Evolutionary conservation across 805 yeast genomes (phyloP), one percentile per base, ranked within the genome.

Genomic region (Candida pini): DNA sequence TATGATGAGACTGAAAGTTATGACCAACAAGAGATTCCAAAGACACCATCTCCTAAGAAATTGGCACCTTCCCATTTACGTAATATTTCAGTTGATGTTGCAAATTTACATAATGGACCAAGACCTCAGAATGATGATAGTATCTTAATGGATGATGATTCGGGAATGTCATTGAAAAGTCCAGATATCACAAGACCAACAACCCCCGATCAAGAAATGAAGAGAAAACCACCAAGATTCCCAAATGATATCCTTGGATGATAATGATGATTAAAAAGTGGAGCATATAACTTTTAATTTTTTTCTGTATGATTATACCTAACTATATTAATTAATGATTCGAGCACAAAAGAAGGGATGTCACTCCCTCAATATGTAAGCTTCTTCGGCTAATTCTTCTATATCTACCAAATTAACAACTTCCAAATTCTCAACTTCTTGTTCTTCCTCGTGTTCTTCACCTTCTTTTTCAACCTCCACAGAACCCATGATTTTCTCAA

Each of bases 351-450:
- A n/a, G n/a, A n/a, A n/a, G n/a, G 25, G n/a, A 25, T 1, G n/a
- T 17, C 23, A 28, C 13, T 27, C 28, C 18, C 28, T 31, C 16
- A 28, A 5, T 16, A 9, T 16, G 35, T 62, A 70, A 48, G 73
- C 69, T 15, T 60, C 63, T 40, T 76, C 80, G 0, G 83, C 79
- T 48, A 78, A 58, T 12, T 58, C 53, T 50, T 80, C 86, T 37
- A 80, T 69, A 41, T 81, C 87, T 8, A 44, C 54, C 23, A 80
- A 52, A 24, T 66, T 72, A 35, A 78, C 48, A 7, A 64, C 70
- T 8, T 44, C 54, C 23, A 80, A 52, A 24, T 66, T 72, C 35
- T 78, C 48, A 7, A 64, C 70, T 17, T 64, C 56, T 36, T 73
- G 54, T 17, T 65, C 69, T 9, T 57, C 64, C 4, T 53, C 53